A percentile compares a stretch with the other conserved stretches of the same genome.
phyloP scores from a whole-genome alignment of 2,329 filamentous ascomycete genomes.

The Claviceps quebecensis region DNA sequence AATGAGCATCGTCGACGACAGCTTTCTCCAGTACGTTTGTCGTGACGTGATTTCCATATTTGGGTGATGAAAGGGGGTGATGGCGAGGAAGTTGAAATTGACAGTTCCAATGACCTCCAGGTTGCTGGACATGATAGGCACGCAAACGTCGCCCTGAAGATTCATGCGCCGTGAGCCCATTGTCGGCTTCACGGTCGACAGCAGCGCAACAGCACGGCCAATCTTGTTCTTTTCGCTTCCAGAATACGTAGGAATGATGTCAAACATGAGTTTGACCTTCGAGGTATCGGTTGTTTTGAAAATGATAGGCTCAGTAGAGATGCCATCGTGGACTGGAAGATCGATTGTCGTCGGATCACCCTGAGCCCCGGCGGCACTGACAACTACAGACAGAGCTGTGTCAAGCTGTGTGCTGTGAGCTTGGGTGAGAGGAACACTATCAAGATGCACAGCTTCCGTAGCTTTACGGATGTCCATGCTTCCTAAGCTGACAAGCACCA shows the following conservation, averaged over 20 bases:
- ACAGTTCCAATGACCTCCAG: constrained; percentile 87
- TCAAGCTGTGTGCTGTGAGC: constrained; percentile 90
- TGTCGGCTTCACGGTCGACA: constrained; percentile 72
- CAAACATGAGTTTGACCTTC: constrained; percentile 82
- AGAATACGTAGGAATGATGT: constrained; percentile 90
- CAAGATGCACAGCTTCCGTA: constrained; percentile 67
- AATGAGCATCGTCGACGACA: constrained; percentile 73
- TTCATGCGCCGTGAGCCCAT: constrained; percentile 81
- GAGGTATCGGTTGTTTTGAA: constrained; percentile 67
- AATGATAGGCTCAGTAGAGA: constrained; percentile 82
- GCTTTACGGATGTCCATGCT: constrained; percentile 88
- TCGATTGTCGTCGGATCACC: constrained; percentile 86
- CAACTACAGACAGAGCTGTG: constrained; percentile 80
- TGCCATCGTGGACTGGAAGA: constrained; percentile 83
- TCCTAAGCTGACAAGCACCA: constrained; percentile 84
- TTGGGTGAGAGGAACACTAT: constrained; percentile 73
- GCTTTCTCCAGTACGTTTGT: constrained; percentile 92
- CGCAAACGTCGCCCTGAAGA: constrained; percentile 79
- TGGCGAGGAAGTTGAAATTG: constrained; percentile 92
- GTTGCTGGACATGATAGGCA: constrained; percentile 75
- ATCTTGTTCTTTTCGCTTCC: constrained; percentile 80
- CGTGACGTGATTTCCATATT: constrained; percentile 85
- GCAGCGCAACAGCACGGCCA: constrained; percentile 73
- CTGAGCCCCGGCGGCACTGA: constrained; percentile 70
- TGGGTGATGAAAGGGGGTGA: constrained; percentile 86